These are phyloP conservation scores for Piper betle DNA, from an alignment of 164 flowering plant species.

Conservation along the genomic window DNA sequence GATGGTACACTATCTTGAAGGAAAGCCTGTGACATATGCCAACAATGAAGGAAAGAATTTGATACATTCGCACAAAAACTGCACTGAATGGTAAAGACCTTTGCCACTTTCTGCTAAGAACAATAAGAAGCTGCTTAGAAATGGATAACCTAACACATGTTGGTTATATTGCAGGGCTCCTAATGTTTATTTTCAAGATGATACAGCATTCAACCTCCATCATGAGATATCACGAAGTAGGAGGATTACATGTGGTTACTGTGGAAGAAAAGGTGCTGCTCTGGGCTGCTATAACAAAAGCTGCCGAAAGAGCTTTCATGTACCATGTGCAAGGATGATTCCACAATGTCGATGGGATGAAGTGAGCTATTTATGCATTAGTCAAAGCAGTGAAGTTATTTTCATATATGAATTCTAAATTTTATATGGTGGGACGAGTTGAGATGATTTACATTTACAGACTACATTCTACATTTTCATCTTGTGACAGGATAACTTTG, in stretches of 20 bases:
- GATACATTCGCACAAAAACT: conserved; percentile 65
- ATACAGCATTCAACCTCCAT: conserved; percentile 65
- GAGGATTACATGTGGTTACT: conserved; percentile 63
- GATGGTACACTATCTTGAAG: conserved; percentile 62
- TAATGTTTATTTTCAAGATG: conserved; percentile 74
- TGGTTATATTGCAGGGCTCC: conserved; percentile 68
- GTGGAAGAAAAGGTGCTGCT: conserved; percentile 90
- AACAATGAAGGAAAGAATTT: conserved; percentile 27
- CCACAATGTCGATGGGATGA: conserved; percentile 80
- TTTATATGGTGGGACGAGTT: too few relatives aligned
- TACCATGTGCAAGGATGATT: conserved; percentile 70
- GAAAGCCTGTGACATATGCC: conserved; percentile 48
- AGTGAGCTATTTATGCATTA: conserved; percentile 28
- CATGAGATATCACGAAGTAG: conserved; percentile 68
- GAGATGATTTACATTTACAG: too few relatives aligned
- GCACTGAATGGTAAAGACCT: conserved; percentile 66
- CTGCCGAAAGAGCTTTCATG: conserved; percentile 88
- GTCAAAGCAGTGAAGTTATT: too few relatives aligned
- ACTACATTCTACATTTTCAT: neutral
- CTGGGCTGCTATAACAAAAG: conserved; percentile 87
- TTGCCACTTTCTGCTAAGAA: neutral
- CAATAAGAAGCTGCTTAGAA: neutral
- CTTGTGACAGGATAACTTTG: conserved; percentile 70
- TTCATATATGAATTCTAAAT: neutral
- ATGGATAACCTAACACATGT: neutral